Conservation (phyloP, 192 early-diverging fungal genomes). For the Gorgonomyces haynaldii region DNA sequence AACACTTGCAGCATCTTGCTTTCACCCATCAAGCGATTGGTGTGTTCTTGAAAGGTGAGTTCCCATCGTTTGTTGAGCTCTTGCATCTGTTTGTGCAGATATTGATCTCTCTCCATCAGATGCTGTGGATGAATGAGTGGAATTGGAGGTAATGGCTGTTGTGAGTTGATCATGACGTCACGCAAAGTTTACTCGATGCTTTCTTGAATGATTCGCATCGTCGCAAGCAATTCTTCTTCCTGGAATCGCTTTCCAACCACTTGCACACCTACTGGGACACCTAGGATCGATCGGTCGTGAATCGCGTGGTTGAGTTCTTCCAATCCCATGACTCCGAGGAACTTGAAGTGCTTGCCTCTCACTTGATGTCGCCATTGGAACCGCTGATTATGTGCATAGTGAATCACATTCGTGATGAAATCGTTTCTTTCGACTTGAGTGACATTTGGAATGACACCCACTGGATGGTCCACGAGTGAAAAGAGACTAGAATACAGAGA, state of each 20-base stretch:
- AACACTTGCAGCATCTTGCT: too few relatives aligned
- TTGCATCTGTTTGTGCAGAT: too few relatives aligned
- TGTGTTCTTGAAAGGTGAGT: too few relatives aligned
- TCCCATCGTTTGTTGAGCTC: too few relatives aligned
- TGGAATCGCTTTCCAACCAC: constrained; percentile 2
- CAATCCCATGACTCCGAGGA: constrained; percentile 1
- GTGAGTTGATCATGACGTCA: too few relatives aligned
- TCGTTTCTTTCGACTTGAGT: not conserved
- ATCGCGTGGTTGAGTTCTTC: not conserved
- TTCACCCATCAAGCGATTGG: too few relatives aligned
- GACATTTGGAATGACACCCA: not conserved
- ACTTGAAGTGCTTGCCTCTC: not conserved
- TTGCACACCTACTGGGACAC: constrained; percentile 6
- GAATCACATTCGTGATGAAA: not conserved
- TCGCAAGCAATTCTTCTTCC: not conserved
- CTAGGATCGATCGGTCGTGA: not conserved
- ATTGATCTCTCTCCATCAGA: too few relatives aligned
- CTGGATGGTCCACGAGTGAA: not conserved
- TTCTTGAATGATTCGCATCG: too few relatives aligned
- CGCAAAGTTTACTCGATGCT: too few relatives aligned
- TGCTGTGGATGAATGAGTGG: too few relatives aligned
- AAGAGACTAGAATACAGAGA: constrained; percentile 1
- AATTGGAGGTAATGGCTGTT: too few relatives aligned
- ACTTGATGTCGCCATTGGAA: not conserved
- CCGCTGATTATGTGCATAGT: constrained; percentile 1